phyloP scores from a whole-genome alignment of 2,329 filamentous ascomycete genomes.

The Aspergillus intermedius region DNA sequence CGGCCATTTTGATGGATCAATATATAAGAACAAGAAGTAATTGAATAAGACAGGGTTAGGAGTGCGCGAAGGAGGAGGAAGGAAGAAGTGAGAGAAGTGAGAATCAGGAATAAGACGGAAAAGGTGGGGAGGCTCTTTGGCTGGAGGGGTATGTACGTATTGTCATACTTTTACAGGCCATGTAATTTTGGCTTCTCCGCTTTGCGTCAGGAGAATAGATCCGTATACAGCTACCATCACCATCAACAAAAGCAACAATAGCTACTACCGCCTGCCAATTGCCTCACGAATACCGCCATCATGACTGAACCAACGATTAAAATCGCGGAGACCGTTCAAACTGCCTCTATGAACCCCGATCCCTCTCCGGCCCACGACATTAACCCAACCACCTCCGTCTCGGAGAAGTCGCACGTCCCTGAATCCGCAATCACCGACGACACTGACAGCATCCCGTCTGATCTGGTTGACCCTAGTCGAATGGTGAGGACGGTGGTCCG shows the following conservation, averaged over 20 bases:
- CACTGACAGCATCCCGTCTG: slow-evolving; percentile 41
- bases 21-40: not conserved
- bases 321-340: slow-evolving; percentile 72
- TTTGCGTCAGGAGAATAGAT: not conserved
- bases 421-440: slow-evolving; percentile 34
- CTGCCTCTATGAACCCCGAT: slow-evolving; percentile 65
- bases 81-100: slow-evolving; percentile 1
- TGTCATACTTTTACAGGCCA: not conserved
- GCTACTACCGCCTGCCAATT: not conserved
- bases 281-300: slow-evolving; percentile 3
- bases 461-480: slow-evolving; percentile 37
- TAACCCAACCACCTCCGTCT: slow-evolving; percentile 71
- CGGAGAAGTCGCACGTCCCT: slow-evolving; percentile 54
- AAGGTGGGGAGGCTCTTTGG: not conserved
- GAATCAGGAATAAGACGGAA: slow-evolving; percentile 11
- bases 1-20: not conserved
- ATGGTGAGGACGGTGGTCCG: slow-evolving; percentile 31
- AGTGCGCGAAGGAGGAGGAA: not conserved
- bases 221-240: not conserved
- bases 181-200: not conserved
- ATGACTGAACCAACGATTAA: slow-evolving; percentile 60
- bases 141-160: not conserved
- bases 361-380: slow-evolving; percentile 69
- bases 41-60: not conserved
- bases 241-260: not conserved